phyloP scores from a whole-genome alignment of 192 early-diverging fungal species.

The Linnemannia hyalina region DNA sequence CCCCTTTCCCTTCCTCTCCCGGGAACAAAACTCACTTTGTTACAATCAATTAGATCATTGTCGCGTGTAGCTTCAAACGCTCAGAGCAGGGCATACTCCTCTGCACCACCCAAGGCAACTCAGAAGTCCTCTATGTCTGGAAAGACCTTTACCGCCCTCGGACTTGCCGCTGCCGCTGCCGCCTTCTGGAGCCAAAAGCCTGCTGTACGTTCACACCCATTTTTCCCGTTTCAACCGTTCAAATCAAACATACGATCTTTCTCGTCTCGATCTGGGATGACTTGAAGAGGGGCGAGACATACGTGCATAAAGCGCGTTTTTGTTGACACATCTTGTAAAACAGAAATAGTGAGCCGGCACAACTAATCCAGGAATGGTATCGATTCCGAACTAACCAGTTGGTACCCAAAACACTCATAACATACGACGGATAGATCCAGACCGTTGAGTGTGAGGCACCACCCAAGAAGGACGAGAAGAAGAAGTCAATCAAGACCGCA shows the following conservation, averaged over 20 bases:
- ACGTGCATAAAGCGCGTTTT: not conserved
- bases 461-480: conserved; percentile 29
- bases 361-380: not conserved
- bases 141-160: conserved; percentile 20
- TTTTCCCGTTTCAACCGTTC: too few species aligned
- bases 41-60: conserved; percentile 29
- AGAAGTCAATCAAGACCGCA: conserved; percentile 32
- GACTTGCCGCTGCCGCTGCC: conserved; percentile 22
- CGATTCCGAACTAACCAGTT: not conserved
- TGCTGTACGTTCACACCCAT: conserved; percentile 17
- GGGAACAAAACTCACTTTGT: not conserved
- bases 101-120: not conserved
- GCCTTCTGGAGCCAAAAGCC: conserved; percentile 48
- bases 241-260: conserved; percentile 4
- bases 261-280: not conserved
- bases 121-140: conserved; percentile 10
- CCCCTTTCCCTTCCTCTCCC: not conserved
- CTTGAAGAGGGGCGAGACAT: not conserved
- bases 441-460: conserved; percentile 45
- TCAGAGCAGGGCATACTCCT: conserved; percentile 24
- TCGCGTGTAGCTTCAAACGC: conserved; percentile 13
- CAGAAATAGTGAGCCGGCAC: not conserved
- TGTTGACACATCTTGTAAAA: not conserved
- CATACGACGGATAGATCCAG: conserved; percentile 1
- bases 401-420: too few species aligned